Percentiles rank a stretch among this genome's conserved stretches.
phyloP scores from a whole-genome alignment of 139 green algal genomes.

The Haematococcus sp. region DNA sequence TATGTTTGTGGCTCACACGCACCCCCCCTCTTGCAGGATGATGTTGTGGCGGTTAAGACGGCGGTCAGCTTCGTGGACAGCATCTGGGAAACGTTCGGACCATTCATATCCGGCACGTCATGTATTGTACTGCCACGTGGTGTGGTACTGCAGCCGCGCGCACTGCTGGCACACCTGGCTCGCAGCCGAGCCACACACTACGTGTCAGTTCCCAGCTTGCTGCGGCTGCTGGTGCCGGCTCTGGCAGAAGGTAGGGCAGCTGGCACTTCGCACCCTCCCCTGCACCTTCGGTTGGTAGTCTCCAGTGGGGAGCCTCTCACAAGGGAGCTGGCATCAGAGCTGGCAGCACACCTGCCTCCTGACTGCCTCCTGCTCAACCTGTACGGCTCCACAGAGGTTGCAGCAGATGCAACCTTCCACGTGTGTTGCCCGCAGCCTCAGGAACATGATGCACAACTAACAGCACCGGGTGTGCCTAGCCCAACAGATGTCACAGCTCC shows the following conservation, averaged over 20 bases:
- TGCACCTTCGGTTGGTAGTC: conserved; percentile 39
- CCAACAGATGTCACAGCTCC: too few species aligned
- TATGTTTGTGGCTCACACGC: too few species aligned
- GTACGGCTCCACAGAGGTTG: conserved; percentile 58
- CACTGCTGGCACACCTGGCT: conserved; percentile 9
- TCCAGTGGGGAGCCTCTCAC: conserved; percentile 58
- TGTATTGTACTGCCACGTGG: background rate
- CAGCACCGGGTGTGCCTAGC: too few species aligned
- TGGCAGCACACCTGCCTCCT: conserved; percentile 34
- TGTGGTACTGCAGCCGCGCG: conserved; percentile 6
- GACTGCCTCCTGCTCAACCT: conserved; percentile 51
- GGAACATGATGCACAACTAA: too few species aligned
- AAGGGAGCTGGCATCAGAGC: conserved; percentile 11
- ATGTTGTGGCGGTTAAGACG: conserved; percentile 15
- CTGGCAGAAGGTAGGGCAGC: background rate
- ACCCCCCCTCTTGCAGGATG: conserved; percentile 21
- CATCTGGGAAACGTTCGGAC: conserved; percentile 54
- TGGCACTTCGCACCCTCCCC: background rate
- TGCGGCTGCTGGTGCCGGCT: conserved; percentile 25
- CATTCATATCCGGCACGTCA: conserved; percentile 34
- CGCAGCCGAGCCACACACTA: conserved; percentile 47
- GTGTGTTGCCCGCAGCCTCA: background rate
- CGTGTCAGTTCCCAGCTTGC: conserved; percentile 29
- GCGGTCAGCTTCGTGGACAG: conserved; percentile 29
- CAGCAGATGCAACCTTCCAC: conserved; percentile 40